These are phyloP conservation scores for Blastocystis hominis DNA, from an alignment of 352 stramenopile species.

Conservation along the genomic window DNA sequence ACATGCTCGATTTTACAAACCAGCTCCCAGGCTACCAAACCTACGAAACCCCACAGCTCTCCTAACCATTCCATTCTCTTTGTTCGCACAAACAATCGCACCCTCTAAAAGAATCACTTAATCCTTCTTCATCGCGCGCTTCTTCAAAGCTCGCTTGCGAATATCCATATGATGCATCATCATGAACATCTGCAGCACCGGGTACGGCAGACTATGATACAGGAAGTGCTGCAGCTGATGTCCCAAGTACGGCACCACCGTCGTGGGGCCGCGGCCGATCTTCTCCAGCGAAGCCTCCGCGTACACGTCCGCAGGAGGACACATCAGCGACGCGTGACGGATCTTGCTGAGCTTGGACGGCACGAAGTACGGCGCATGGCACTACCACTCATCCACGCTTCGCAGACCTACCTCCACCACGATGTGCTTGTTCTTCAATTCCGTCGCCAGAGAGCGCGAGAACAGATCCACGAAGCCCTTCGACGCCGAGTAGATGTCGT, in stretches of 20 bases:
- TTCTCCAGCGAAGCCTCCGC: constrained; percentile 53
- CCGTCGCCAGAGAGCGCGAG: constrained; percentile 82
- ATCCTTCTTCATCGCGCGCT: constrained; percentile 75
- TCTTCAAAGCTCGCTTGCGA: constrained; percentile 75
- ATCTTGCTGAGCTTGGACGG: constrained; percentile 97
- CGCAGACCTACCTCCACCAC: constrained; percentile 65
- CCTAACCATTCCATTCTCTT: not conserved
- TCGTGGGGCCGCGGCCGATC: constrained; percentile 50
- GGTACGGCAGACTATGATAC: constrained; percentile 19
- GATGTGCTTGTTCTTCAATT: constrained; percentile 81
- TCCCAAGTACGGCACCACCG: constrained; percentile 43
- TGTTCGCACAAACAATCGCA: not conserved
- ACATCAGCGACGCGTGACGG: constrained; percentile 80
- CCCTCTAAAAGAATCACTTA: constrained; percentile 56
- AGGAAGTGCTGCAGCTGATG: constrained; percentile 43
- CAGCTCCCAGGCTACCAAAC: constrained; percentile 17
- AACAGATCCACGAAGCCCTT: constrained; percentile 96
- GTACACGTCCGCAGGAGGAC: constrained; percentile 69
- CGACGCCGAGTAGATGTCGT: constrained; percentile 87
- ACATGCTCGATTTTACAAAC: not conserved
- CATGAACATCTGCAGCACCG: constrained; percentile 63
- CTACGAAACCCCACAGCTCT: too few relatives aligned
- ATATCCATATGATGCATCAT: constrained; percentile 72
- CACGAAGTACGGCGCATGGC: constrained; percentile 95
- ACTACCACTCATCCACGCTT: constrained; percentile 72